Conservation (phyloP, 2,329 filamentous ascomycete genomes). For the Dothideomycetes sp. region DNA sequence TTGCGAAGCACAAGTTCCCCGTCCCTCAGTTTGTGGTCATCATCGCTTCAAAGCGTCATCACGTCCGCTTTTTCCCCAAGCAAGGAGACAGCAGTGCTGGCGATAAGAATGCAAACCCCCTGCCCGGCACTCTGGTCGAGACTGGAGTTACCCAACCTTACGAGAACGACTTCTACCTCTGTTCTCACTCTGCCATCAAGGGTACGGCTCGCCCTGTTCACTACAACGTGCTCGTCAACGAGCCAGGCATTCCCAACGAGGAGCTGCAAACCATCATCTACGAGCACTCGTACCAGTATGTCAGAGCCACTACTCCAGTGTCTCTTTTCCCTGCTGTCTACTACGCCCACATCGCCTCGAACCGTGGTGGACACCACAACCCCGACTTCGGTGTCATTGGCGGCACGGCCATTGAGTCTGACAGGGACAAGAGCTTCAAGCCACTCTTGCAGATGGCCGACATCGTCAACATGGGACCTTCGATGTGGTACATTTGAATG, state of each 20-base stretch:
- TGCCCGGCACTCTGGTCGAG: conserved; percentile 83
- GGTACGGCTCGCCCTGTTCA: conserved; percentile 79
- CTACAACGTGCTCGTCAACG: conserved; percentile 82
- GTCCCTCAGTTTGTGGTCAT: conserved; percentile 71
- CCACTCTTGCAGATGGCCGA: conserved; percentile 35
- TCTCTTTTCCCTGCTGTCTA: conserved; percentile 85
- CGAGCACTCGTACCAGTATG: conserved; percentile 89
- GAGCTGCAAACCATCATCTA: conserved; percentile 83
- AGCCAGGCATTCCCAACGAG: conserved; percentile 57
- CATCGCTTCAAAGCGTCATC: conserved; percentile 86
- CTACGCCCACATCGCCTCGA: conserved; percentile 85
- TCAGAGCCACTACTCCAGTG: conserved; percentile 83
- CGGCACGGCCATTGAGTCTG: conserved; percentile 11
- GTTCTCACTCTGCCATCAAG: conserved; percentile 72
- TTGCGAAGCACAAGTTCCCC: conserved; percentile 22
- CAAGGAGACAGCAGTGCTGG: conserved; percentile 37
- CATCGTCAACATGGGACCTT: conserved; percentile 30
- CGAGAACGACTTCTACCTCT: conserved; percentile 79
- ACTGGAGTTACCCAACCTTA: conserved; percentile 82
- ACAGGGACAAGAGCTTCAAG: conserved; percentile 17
- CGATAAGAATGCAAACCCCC: conserved; percentile 71
- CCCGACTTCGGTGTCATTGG: conserved; percentile 29
- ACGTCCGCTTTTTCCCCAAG: conserved; percentile 83
- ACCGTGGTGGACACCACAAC: conserved; percentile 70
- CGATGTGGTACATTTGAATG: conserved; percentile 43